Evolutionary conservation across 2,329 filamentous ascomycete genomes (phyloP), one percentile per base, ranked within the genome.

Genomic region (Corniculantispora saksenae): DNA sequence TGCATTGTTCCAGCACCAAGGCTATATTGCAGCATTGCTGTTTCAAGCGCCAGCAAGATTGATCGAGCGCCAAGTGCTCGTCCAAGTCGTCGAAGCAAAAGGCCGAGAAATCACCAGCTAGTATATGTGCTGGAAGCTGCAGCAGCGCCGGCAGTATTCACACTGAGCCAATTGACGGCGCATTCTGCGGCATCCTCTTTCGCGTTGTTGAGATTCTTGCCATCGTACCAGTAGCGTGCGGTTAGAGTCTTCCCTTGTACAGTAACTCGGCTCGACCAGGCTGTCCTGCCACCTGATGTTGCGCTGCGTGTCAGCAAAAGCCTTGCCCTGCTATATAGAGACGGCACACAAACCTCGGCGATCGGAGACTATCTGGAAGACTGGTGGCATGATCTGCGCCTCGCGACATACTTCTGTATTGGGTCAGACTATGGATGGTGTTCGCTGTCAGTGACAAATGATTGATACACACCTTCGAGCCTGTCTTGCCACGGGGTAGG

Each of bases 181-280:
- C 91, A 85, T 78, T 97, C 92, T 69, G 93, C 93, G n/a, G 92
- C 93, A 75, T 97, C 93, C 77, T 97, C 93, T 78, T 88, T 90
- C 66, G 93, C 93, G 73, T 96, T 96, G 82, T 94, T 88, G 77
- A 94, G 84, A 74, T 92, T 93, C 75, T 92, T 88, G 67, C 93
- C 93, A 77, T 96, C 93, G 79, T 97, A 97, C 92, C 92, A 97
- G 79, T 88, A 97, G 68, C 92, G 87, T 55, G 93, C 93, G n/a
- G 84, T 75, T 71, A 92, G 84, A 55, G 80, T 83, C 59, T 84
- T 80, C 62, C 89, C 89, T 70, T 86, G 82, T 65, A 97, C 85
- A n/a, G 83, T 87, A 66, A 97, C 92, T 66, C 85, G 85, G 81
- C 90, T 91, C 65, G 92, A 94, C 93, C 93, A 97, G 65, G 93